Evolutionary conservation across 306 rosid genomes (phyloP).

Genomic region (Acacia confusa): DNA sequence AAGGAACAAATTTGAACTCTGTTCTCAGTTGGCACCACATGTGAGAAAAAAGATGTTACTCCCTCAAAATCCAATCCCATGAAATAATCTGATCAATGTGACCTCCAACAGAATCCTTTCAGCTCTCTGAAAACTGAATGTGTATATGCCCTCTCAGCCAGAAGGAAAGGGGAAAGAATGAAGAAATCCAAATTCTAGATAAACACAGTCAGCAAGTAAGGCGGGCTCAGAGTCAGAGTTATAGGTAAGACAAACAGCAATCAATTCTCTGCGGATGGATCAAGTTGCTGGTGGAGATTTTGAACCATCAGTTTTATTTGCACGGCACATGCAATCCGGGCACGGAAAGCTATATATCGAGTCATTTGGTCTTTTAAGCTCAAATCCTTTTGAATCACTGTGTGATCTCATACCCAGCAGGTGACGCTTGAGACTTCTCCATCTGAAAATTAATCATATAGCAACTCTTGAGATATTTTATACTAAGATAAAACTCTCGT

Average conservation of each 20-base stretch:
- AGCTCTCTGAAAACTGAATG: constrained; percentile 49
- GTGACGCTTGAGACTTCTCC: constrained; percentile 91
- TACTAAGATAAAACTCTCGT: neutral
- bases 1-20: constrained; percentile 35
- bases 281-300: constrained; percentile 55
- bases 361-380: constrained; percentile 85
- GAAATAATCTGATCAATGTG: constrained; percentile 49
- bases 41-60: constrained; percentile 43
- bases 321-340: constrained; percentile 96
- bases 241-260: constrained; percentile 42
- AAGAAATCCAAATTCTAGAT: constrained; percentile 58
- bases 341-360: constrained; percentile 93
- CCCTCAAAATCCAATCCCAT: constrained; percentile 49
- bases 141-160: constrained; percentile 46
- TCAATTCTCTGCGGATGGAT: constrained; percentile 42
- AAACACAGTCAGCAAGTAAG: constrained; percentile 50
- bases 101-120: constrained; percentile 52
- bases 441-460: constrained; percentile 50
- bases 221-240: constrained; percentile 51
- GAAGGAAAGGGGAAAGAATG: constrained; percentile 51
- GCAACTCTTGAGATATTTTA: constrained; percentile 21
- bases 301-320: constrained; percentile 61
- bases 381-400: constrained; percentile 92
- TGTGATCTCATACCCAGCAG: constrained; percentile 78
- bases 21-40: constrained; percentile 43